These are phyloP conservation scores for Arabis hirsuta DNA, from an alignment of 345 rosid species.

Conservation along the genomic window DNA sequence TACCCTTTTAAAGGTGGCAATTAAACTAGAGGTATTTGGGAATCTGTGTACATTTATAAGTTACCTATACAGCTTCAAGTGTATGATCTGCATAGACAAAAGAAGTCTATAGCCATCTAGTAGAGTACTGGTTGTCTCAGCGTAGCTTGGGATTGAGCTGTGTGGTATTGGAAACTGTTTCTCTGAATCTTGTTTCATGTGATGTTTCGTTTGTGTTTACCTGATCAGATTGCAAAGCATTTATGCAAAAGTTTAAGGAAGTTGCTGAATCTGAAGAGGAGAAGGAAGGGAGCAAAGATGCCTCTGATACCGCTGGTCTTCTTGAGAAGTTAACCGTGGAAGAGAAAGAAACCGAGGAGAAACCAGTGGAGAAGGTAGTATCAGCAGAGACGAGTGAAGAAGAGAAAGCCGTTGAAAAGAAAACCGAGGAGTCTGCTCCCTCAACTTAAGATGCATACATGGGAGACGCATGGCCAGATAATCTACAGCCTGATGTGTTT, in stretches of 20 bases:
- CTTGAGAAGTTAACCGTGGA: constrained; percentile 75
- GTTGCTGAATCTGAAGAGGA: constrained; percentile 65
- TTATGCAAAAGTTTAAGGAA: constrained; percentile 79
- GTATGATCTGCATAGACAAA: not conserved
- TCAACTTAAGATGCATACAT: constrained; percentile 50
- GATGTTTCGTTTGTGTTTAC: constrained; percentile 17
- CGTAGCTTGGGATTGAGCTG: not conserved
- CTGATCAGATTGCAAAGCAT: constrained; percentile 75
- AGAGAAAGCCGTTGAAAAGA: constrained; percentile 51
- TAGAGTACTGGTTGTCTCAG: not conserved
- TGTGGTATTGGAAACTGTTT: not conserved
- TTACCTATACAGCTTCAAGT: not conserved
- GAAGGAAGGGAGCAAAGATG: constrained; percentile 70
- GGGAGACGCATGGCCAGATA: constrained; percentile 15
- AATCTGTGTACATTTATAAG: not conserved
- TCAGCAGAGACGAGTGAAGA: constrained; percentile 27
- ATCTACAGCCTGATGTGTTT: constrained; percentile 10
- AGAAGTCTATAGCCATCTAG: not conserved
- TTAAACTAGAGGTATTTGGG: not conserved
- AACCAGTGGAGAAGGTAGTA: constrained; percentile 44
- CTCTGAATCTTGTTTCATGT: not conserved
- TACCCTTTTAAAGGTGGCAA: not conserved
- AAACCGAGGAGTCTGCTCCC: constrained; percentile 51
- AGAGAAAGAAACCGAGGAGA: constrained; percentile 57
- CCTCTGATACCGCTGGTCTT: constrained; percentile 69